Evolutionary conservation across 2,329 filamentous ascomycete species (phyloP), one percentile per base, ranked within the genome.

Genomic region (Fusarium incarnatum): DNA sequence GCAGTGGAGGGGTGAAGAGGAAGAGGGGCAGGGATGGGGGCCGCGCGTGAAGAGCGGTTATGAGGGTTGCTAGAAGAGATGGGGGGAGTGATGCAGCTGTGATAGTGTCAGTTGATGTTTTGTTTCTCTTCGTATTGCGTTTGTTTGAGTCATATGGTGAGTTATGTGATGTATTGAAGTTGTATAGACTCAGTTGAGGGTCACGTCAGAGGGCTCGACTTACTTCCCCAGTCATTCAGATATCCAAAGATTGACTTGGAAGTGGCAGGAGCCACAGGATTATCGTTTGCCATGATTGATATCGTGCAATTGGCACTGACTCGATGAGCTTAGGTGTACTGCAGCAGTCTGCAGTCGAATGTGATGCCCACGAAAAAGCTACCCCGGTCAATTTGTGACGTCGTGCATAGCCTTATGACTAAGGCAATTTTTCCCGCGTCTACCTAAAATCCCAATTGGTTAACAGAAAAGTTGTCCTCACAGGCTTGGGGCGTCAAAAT

Each of bases 1-100:
- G 78, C 32, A 89, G 83, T 27, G 86, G 81, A 25, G 85, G 84
- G n/a, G 81, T 78, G 74, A 85, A 83, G 70, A 85, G 79, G 75
- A 87, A 82, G 73, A 88, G 81, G 37, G 87, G 85, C 6, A 87
- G 78, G 15, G 80, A 84, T 50, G 87, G 76, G 34, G 87, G 87
- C 4, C 86, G 85, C 46, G 81, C 81, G 81, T 89, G 87, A 18
- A 88, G 84, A 37, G 87, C 82, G 13, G 85, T 83, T 62, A 88
- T 81, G 42, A 89, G 82, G 47, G 86, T 88, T 42, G 86, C 87
- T 23, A 89, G 82, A 46, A 85, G 83, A 60, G 86, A 84, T 15
- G 87, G 82, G 2, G 87, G 84, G 37, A 89, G 77, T 50, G 87
- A 83, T 46, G 83, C 85, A 56, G 83, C 87, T 89, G 70, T 20